Base-by-base conservation (phyloP, 2,329 filamentous ascomycete genomes). In the Fusarium denticulatum region DNA sequence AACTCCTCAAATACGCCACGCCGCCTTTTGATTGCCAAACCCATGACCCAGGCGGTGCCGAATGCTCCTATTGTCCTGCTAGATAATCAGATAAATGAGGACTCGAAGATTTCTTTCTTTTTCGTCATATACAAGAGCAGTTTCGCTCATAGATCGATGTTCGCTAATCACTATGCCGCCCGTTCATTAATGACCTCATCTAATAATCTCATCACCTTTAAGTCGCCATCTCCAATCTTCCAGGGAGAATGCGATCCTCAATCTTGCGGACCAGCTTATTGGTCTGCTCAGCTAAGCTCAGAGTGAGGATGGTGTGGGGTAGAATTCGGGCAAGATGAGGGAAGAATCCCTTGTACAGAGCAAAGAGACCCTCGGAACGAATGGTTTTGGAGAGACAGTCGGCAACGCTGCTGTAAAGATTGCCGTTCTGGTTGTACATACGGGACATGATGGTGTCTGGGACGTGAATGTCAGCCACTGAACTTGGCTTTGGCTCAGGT, bases 401-500 rank as follows among this genome's bases (percentile, higher is more conserved):
- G 72, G 97, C 93, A 9, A 97, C 94, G 66, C 95, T 93, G 76
- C 89, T 92, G 87, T 99, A 99, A n/a, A 99, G 88, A 81, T 98
- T 97, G 59, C 96, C 96, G 71, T 95, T 97, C 83, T 99, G 96
- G 86, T 99, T 99, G 87, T 99, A 99, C 87, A 99, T 92, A 72
- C 96, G 93, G 71, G 94, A 96, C 96, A 99, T 99, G 84, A 99
- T 94, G 10, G 96, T 99, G 82, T 99, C 96, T 89, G 69, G 14
- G 40, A 32, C 7, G 32, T 18, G 52, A 45, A 24, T 32, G 56
- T 59, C 20, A 69, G 72, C 52, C 59, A 46, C 60, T 34, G 12
- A 39, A 42, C 12, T 39, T 15, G 18, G 24, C 20, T 42, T 42
- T 45, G 15, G 43, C 26, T 56, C 14, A 34, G 24, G 42, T 16